Percentiles rank a stretch among this genome's conserved stretches.
Conservation (phyloP, 192 early-diverging fungal genomes). For the Backusella circina region DNA sequence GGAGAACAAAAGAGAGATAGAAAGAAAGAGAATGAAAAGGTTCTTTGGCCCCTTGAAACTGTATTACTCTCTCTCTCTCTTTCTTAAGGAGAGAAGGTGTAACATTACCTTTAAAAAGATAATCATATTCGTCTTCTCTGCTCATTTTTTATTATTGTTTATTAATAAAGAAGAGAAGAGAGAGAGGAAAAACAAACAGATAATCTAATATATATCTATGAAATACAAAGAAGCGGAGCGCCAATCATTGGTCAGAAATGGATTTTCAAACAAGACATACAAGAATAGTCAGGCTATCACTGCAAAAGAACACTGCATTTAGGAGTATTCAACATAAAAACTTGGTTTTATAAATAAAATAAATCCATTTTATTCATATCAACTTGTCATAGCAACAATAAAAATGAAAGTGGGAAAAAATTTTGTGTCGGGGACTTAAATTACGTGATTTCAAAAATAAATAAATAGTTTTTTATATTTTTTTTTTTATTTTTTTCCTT, state of each 20-base stretch:
- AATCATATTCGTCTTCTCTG: slow-evolving; percentile 8
- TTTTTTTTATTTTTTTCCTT: not conserved
- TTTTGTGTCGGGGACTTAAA: not conserved
- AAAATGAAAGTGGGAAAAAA: too few relatives aligned
- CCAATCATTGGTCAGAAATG: not conserved
- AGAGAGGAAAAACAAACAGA: not conserved
- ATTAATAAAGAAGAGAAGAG: not conserved
- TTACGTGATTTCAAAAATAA: not conserved
- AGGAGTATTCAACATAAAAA: not conserved
- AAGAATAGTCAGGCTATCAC: not conserved
- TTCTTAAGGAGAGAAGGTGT: not conserved
- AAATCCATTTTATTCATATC: too few relatives aligned
- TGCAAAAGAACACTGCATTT: not conserved
- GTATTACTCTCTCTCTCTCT: not conserved
- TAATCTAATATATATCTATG: not conserved
- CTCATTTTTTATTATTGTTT: not conserved
- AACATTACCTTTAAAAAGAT: slow-evolving; percentile 10
- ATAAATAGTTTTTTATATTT: not conserved
- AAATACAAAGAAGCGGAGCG: not conserved
- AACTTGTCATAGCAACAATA: too few relatives aligned
- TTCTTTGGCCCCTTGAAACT: not conserved
- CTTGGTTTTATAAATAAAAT: not conserved
- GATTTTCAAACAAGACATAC: not conserved
- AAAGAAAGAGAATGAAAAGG: not conserved
- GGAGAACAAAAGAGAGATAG: not conserved